phyloP scores from a whole-genome alignment of 2,329 filamentous ascomycete species.

The Alternaria consortialis region DNA sequence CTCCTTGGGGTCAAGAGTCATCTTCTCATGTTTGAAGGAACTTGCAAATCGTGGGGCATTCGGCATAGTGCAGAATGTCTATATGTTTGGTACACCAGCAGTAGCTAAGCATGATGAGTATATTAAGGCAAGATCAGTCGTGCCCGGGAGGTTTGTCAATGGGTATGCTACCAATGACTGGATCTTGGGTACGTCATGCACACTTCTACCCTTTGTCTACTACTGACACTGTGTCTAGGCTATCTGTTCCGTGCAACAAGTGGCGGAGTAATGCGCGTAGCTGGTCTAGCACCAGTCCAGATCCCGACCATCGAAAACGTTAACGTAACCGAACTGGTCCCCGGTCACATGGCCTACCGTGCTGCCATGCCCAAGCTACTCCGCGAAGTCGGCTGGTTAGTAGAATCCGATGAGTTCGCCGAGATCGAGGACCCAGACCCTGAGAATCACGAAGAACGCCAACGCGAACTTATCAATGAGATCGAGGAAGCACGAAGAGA shows the following conservation, averaged over 20 bases:
- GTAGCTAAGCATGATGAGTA: conserved; percentile 94
- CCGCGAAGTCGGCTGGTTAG: conserved; percentile 86
- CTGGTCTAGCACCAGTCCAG: conserved; percentile 81
- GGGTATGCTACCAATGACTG: conserved; percentile 95
- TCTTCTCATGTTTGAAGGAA: conserved; percentile 90
- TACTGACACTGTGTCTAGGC: conserved; percentile 49
- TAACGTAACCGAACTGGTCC: conserved; percentile 83
- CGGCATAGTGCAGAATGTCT: conserved; percentile 92
- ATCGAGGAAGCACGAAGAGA: conserved; percentile 93
- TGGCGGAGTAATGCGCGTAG: conserved; percentile 88
- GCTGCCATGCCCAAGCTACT: conserved; percentile 88
- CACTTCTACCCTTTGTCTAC: background rate
- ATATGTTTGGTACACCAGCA: conserved; percentile 90
- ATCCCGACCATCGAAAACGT: conserved; percentile 89
- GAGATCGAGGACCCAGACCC: conserved; percentile 98
- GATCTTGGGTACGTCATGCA: conserved; percentile 74
- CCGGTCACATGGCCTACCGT: conserved; percentile 97
- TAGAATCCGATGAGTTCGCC: conserved; percentile 91
- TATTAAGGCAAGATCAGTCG: conserved; percentile 78
- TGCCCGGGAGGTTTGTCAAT: conserved; percentile 92
- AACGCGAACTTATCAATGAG: conserved; percentile 93
- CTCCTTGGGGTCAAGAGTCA: conserved; percentile 89
- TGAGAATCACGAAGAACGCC: conserved; percentile 85
- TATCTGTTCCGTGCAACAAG: conserved; percentile 95
- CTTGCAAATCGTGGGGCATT: conserved; percentile 83